Evolutionary conservation across 345 rosid species (phyloP).

Genomic region (Excoecaria agallocha): DNA sequence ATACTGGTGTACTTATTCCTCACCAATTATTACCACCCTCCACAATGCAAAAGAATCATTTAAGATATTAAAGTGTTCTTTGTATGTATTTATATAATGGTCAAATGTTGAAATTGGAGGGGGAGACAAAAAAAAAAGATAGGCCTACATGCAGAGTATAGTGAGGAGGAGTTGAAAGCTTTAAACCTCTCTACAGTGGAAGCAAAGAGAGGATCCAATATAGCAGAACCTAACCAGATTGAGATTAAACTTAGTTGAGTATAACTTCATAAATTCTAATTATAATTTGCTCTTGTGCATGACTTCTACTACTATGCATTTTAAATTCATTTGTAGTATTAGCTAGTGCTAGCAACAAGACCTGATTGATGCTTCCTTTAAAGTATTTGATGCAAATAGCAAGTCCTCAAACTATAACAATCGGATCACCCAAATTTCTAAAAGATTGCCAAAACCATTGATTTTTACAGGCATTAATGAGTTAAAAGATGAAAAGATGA

Average conservation of each 20-base stretch:
- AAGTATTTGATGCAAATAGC: neutral
- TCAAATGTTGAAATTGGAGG: neutral
- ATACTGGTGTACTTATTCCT: too few species aligned
- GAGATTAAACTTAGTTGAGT: neutral
- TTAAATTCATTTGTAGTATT: neutral
- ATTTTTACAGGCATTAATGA: neutral
- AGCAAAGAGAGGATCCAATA: neutral
- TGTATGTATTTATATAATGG: neutral
- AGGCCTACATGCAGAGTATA: neutral
- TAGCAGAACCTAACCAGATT: neutral
- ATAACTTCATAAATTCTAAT: neutral
- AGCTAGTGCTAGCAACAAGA: neutral
- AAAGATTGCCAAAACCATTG: neutral
- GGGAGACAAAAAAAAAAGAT: neutral
- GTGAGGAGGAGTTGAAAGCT: neutral
- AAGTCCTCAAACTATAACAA: neutral
- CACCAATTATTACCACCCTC: neutral
- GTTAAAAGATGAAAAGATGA: neutral
- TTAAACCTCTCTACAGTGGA: too few species aligned
- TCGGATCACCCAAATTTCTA: neutral
- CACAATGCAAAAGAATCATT: neutral
- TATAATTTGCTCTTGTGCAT: neutral
- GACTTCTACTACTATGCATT: neutral
- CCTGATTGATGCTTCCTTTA: neutral
- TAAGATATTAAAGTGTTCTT: neutral